phyloP scores from a whole-genome alignment of 2,329 filamentous ascomycete genomes.

The Aspergillus proliferans region DNA sequence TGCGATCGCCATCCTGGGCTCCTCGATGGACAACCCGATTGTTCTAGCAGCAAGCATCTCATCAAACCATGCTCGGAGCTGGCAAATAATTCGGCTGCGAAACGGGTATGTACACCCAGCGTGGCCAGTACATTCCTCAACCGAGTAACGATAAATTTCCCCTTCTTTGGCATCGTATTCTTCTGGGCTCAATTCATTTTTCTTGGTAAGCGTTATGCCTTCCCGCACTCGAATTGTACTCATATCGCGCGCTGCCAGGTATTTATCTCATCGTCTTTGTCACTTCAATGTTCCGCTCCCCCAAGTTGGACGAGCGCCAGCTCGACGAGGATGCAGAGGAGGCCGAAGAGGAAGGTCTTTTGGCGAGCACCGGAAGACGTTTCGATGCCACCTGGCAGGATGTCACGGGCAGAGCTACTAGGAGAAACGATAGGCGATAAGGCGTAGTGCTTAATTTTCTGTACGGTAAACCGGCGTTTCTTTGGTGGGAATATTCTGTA shows the following conservation, averaged over 20 bases:
- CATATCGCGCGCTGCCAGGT: slow-evolving; percentile 18
- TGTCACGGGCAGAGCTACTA: slow-evolving; percentile 57
- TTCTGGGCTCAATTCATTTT: slow-evolving; percentile 98
- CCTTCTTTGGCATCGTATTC: slow-evolving; percentile 84
- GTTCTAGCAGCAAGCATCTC: slow-evolving; percentile 58
- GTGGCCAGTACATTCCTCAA: slow-evolving; percentile 92
- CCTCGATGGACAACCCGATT: slow-evolving; percentile 66
- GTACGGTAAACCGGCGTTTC: neutral
- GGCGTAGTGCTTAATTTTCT: neutral
- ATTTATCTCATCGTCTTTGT: slow-evolving; percentile 78
- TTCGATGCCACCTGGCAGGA: slow-evolving; percentile 88
- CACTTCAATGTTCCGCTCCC: slow-evolving; percentile 72
- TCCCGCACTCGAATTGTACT: neutral
- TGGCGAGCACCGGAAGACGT: slow-evolving; percentile 73
- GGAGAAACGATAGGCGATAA: slow-evolving; percentile 4
- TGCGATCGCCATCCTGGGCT: slow-evolving; percentile 65
- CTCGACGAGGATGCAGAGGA: slow-evolving; percentile 84
- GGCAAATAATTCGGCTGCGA: slow-evolving; percentile 62
- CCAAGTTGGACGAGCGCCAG: slow-evolving; percentile 67
- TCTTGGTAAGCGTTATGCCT: slow-evolving; percentile 47
- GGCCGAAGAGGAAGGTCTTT: slow-evolving; percentile 86
- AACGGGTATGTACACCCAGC: slow-evolving; percentile 80
- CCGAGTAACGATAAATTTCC: slow-evolving; percentile 85
- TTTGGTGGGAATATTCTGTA: neutral
- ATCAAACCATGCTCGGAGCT: slow-evolving; percentile 78